A percentile compares a stretch with the other conserved stretches of the same genome.
These are phyloP conservation scores for Pinus tabuliformis DNA, from an alignment of 75 land plant species.

Conservation along the genomic window DNA sequence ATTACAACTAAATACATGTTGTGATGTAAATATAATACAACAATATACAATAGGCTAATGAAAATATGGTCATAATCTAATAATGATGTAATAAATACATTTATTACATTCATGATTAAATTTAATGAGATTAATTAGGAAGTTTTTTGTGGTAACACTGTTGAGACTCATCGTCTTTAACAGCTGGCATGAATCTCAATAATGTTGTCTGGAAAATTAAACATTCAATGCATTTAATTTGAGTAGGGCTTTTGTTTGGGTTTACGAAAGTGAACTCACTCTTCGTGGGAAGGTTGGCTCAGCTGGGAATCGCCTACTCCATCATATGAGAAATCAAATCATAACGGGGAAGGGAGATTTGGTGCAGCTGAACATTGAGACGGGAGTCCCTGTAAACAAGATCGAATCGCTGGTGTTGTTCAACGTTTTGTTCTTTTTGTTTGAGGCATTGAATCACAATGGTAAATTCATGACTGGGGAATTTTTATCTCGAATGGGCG, in stretches of 20 bases:
- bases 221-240: background rate
- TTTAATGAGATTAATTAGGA: too few relatives aligned
- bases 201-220: too few relatives aligned
- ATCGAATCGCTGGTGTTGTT: slow-evolving; percentile 83
- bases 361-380: slow-evolving; percentile 94
- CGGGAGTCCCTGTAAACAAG: slow-evolving; percentile 87
- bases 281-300: slow-evolving; percentile 95
- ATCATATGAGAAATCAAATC: slow-evolving; percentile 87
- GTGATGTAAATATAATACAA: too few relatives aligned
- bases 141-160: too few relatives aligned
- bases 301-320: slow-evolving; percentile 92
- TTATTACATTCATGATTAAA: too few relatives aligned
- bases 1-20: too few relatives aligned
- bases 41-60: too few relatives aligned
- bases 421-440: slow-evolving; percentile 84
- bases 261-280: slow-evolving; percentile 95
- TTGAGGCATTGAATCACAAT: slow-evolving; percentile 90
- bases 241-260: slow-evolving; percentile 86
- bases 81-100: too few relatives aligned
- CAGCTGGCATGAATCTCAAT: too few relatives aligned
- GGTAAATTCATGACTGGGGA: slow-evolving; percentile 68
- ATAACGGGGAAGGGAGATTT: slow-evolving; percentile 92
- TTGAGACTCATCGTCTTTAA: too few relatives aligned
- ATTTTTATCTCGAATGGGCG: too few relatives aligned
- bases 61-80: too few relatives aligned